These are phyloP conservation scores for Posidonia oceanica DNA, from an alignment of 116 monocot genomes.

Conservation along the genomic window DNA sequence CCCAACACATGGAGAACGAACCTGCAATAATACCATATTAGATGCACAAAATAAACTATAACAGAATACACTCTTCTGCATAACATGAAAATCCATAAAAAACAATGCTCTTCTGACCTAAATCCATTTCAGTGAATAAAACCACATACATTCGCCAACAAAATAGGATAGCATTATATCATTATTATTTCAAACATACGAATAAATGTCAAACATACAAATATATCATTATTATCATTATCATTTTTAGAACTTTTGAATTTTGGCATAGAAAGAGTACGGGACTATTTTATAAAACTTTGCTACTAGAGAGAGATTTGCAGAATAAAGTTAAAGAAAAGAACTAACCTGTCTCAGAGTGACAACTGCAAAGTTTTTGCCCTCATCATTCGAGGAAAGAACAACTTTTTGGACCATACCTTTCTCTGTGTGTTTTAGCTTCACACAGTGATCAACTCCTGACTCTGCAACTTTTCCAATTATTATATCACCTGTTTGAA, in stretches of 20 bases:
- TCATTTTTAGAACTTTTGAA: neutral
- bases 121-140: no score
- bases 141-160: no score
- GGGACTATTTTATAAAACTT: neutral
- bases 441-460: conserved; percentile 64
- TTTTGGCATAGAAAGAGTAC: neutral
- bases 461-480: conserved; percentile 75
- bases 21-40: conserved; percentile 24
- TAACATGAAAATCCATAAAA: neutral
- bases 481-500: conserved; percentile 76
- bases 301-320: neutral
- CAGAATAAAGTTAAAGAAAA: neutral
- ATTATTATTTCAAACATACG: no score
- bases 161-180: no score
- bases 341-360: conserved; percentile 65
- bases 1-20: conserved; percentile 73
- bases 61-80: neutral
- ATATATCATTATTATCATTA: neutral
- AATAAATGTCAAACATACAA: neutral
- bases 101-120: neutral
- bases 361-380: conserved; percentile 76
- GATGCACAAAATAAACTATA: neutral
- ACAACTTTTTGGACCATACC: conserved; percentile 90
- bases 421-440: conserved; percentile 83
- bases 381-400: conserved; percentile 85